Evolutionary conservation across 2,329 filamentous ascomycete species (phyloP).

Genomic region (Raffaelea deltoideospora): DNA sequence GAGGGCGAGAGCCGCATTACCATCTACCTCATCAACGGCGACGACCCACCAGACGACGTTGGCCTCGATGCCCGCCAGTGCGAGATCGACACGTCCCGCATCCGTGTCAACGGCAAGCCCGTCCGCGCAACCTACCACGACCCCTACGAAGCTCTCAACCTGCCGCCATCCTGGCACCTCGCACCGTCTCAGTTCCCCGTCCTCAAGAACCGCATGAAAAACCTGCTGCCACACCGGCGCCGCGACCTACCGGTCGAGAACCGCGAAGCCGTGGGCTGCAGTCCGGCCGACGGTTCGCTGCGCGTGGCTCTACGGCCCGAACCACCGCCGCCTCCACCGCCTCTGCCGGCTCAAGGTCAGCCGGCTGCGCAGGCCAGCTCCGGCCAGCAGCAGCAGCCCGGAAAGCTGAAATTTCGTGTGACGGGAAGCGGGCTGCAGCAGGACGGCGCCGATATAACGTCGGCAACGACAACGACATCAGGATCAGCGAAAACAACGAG

Average conservation of each 20-base stretch:
- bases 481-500: not conserved
- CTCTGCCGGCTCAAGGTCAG: constrained; percentile 7
- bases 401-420: not conserved
- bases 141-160: constrained; percentile 49
- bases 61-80: constrained; percentile 48
- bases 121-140: constrained; percentile 39
- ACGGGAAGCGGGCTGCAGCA: not conserved
- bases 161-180: constrained; percentile 46
- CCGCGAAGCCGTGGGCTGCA: constrained; percentile 39
- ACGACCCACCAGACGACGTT: constrained; percentile 39
- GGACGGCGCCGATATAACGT: not conserved
- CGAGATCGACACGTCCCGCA: constrained; percentile 36
- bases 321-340: constrained; percentile 5
- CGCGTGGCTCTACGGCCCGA: constrained; percentile 23
- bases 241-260: constrained; percentile 39
- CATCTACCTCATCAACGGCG: constrained; percentile 46
- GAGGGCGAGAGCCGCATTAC: constrained; percentile 70
- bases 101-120: constrained; percentile 34
- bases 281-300: constrained; percentile 38
- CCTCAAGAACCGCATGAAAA: constrained; percentile 50
- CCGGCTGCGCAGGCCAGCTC: constrained; percentile 4
- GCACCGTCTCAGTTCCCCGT: constrained; percentile 62
- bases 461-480: not conserved
- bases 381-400: not conserved
- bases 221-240: constrained; percentile 32